Conservation (phyloP, 1,284 basidiomycete genomes). For the Cystobasidium slooffiae region DNA sequence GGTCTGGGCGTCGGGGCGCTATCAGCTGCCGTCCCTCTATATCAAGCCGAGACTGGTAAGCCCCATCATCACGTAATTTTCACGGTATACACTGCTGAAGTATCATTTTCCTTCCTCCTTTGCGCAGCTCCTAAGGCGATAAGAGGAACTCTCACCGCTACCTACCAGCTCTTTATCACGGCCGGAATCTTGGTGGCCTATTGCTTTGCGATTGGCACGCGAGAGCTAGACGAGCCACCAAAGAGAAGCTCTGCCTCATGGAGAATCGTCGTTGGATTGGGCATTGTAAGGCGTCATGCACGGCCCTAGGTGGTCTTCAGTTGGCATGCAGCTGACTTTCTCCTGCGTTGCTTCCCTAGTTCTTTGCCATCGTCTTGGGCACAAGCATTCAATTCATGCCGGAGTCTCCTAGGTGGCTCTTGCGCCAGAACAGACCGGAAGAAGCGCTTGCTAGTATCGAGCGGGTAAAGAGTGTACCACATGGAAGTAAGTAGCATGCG, state of each 20-base stretch:
- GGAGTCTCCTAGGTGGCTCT: conserved; percentile 72
- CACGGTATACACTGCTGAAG: no score
- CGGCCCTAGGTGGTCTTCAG: not conserved
- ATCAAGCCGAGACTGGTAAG: conserved; percentile 66
- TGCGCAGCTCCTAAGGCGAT: conserved; percentile 72
- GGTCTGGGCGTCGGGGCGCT: conserved; percentile 71
- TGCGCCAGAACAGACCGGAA: conserved; percentile 62
- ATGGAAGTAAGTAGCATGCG: conserved; percentile 43
- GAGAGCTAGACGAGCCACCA: conserved; percentile 47
- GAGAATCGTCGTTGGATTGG: conserved; percentile 69
- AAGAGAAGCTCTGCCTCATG: conserved; percentile 38
- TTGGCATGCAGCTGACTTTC: not conserved
- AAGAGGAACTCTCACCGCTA: conserved; percentile 70
- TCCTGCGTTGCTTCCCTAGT: not conserved
- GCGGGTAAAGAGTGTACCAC: conserved; percentile 64
- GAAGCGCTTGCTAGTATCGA: conserved; percentile 65
- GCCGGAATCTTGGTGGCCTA: conserved; percentile 77
- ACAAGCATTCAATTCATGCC: conserved; percentile 76
- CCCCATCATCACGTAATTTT: not conserved
- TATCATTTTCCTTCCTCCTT: not conserved
- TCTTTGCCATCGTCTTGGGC: conserved; percentile 70
- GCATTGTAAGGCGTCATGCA: conserved; percentile 59
- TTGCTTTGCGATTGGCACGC: conserved; percentile 58
- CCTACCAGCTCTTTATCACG: conserved; percentile 76
- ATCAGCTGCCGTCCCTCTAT: conserved; percentile 73